Conservation (phyloP, 2,329 filamentous ascomycete species). For the Microascus cirrosus region DNA sequence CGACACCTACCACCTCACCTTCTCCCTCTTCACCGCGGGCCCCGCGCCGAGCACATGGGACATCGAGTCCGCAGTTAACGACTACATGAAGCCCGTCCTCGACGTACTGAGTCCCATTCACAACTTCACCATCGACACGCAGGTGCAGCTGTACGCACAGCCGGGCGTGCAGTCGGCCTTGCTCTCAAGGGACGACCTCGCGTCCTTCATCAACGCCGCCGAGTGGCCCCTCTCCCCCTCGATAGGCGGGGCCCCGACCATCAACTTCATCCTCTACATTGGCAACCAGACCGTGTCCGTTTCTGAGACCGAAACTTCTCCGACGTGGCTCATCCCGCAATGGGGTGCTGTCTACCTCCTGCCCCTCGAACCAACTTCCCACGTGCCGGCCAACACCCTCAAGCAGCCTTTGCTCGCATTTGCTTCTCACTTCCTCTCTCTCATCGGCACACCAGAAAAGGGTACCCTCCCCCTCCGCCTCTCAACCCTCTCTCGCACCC, state of each 20-base stretch:
- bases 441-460: slow-evolving; percentile 73
- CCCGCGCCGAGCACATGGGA: slow-evolving; percentile 80
- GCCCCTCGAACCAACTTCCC: slow-evolving; percentile 26
- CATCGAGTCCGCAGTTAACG: slow-evolving; percentile 67
- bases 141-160: slow-evolving; percentile 87
- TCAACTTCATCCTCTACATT: slow-evolving; percentile 92
- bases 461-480: slow-evolving; percentile 79
- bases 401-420: slow-evolving; percentile 80
- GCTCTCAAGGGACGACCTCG: slow-evolving; percentile 75
- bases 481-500: slow-evolving; percentile 74
- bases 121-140: slow-evolving; percentile 92
- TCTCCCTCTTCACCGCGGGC: slow-evolving; percentile 82
- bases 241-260: slow-evolving; percentile 83
- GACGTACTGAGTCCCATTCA: slow-evolving; percentile 72
- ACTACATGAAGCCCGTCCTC: slow-evolving; percentile 74
- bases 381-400: slow-evolving; percentile 55
- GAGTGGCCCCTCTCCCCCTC: slow-evolving; percentile 95
- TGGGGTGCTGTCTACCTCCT: slow-evolving; percentile 71
- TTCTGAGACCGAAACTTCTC: slow-evolving; percentile 35
- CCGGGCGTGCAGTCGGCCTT: slow-evolving; percentile 52
- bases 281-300: slow-evolving; percentile 61
- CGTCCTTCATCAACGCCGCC: slow-evolving; percentile 92
- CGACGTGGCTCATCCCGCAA: slow-evolving; percentile 85
- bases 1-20: slow-evolving; percentile 87
- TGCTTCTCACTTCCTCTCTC: slow-evolving; percentile 76